Base-by-base conservation (phyloP, 2,329 filamentous ascomycete genomes). In the Coleophoma cylindrospora region DNA sequence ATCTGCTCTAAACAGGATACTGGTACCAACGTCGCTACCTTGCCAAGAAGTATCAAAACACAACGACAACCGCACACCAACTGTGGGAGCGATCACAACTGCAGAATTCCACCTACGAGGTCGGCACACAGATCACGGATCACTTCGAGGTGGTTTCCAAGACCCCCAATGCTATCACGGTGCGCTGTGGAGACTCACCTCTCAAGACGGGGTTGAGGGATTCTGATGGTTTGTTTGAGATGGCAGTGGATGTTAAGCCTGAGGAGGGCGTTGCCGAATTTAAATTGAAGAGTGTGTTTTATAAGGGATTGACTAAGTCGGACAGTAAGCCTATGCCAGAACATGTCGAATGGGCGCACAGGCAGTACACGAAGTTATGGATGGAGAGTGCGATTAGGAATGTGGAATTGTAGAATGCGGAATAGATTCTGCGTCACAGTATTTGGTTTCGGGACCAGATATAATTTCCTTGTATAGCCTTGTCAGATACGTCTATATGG, bases 121-220 rank as follows among this genome's bases (percentile, higher is more conserved):
- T 76, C 37, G 84, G 84, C 34, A 86, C 84, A 1, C 63, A 73
- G 38, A 77, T 89, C 50, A 86, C 81, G 3, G 83, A 89, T 62
- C 85, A 89, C 65, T 89, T 89, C 61, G 82, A 88, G 64, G 83
- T 89, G 0, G 70, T 89, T 1, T 78, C 83, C 48, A 84, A 84
- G 67, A 83, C 78, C 0, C 70, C 77, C 0, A 74, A 73, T 7
- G 70, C 74, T 11, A 83, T 88, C 52, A 74, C 81, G 1, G 74
- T 88, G 19, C 79, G 85, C 19, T 85, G 80, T 56, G 85, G 85
- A 14, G 85, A 84, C 54, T 80, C 79, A 2, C 85, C 85, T 0
- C 71, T 80, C 19, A 78, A 78, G 41, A 70, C 69, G 41, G 76
- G 70, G 0, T 74, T 79, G 2, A 74, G 85, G 8, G 70, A 74